A percentile compares a stretch with the other conserved stretches of the same genome.
Conservation (phyloP, 306 rosid species). For the Castanea mollissima region DNA sequence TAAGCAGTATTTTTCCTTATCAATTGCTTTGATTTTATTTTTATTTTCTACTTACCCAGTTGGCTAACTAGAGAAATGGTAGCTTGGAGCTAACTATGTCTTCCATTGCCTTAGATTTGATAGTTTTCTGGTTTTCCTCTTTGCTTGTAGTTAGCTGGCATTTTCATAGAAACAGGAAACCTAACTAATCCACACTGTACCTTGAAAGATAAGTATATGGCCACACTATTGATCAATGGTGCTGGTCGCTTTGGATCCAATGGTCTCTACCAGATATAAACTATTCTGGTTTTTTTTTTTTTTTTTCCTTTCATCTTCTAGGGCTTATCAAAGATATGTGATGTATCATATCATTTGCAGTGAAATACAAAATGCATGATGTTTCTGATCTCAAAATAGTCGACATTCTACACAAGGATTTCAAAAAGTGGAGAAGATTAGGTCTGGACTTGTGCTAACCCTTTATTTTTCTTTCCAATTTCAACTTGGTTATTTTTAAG, state of each 20-base stretch:
- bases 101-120: neutral
- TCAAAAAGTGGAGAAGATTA: slow-evolving; percentile 75
- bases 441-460: slow-evolving; percentile 37
- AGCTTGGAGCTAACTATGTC: no score
- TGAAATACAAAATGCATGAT: slow-evolving; percentile 72
- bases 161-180: slow-evolving; percentile 68
- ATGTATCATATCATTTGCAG: slow-evolving; percentile 35
- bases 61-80: no score
- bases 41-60: neutral
- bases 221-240: slow-evolving; percentile 74
- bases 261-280: slow-evolving; percentile 59
- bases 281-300: neutral
- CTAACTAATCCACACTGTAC: slow-evolving; percentile 50
- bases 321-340: neutral
- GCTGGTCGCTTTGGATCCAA: slow-evolving; percentile 85
- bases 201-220: slow-evolving; percentile 72
- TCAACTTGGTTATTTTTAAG: neutral
- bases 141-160: slow-evolving; percentile 67
- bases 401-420: slow-evolving; percentile 69
- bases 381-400: slow-evolving; percentile 49
- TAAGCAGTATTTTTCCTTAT: neutral
- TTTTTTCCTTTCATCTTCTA: neutral
- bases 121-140: slow-evolving; percentile 1
- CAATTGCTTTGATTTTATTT: neutral
- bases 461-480: neutral